Base-by-base conservation (phyloP, 139 green algal genomes). In the Asterochloris erici region DNA sequence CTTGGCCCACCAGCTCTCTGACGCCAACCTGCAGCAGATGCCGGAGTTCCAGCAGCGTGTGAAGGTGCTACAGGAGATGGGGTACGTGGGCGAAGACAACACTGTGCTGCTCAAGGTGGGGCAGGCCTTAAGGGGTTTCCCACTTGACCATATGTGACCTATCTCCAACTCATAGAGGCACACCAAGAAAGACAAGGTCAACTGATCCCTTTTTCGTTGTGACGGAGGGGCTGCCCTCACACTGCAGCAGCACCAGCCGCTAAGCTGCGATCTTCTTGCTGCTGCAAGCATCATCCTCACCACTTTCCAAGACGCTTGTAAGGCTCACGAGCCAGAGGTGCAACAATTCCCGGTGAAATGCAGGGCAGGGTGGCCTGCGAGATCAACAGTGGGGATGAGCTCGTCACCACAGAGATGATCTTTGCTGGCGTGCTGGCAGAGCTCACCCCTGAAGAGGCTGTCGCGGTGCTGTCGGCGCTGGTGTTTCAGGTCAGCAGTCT, bases 321-420 rank as follows among this genome's bases (percentile, higher is more conserved):
- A 54, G 6, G 4, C 38, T 54, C 38, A 2, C 6, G 38, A 54
- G 38, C 38, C 38, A 70, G 17, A 19, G 73, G 60, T 16, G 1
- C 21, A 73, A 17, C 13, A 17, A 26, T n/a, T 71, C 24, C 26
- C 24, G 13, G 11, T 13, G 1, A 27, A 14, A 0, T 82, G 76
- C 79, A 97, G 87, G 95, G 95, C 2, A 85, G 95, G 13, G 95
- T 96, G 28, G 91, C 91, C 66, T 98, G 96, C 83, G 96, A 99
- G 87, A 93, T 99, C 73, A 94, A 97, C 85, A 93, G 87, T 63
- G 95, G 94, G 11, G 93, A 98, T 82, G 95, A 98, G 91, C 91
- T 99, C 71, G 78, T 98, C 12, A 90, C 90, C 69, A 96, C 96
- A 6, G 96, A 99, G 91, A 86, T 95, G 54, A 93, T 99, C 62